Evolutionary conservation across 352 stramenopile genomes (phyloP).

Genomic region (Pythium apleroticum): DNA sequence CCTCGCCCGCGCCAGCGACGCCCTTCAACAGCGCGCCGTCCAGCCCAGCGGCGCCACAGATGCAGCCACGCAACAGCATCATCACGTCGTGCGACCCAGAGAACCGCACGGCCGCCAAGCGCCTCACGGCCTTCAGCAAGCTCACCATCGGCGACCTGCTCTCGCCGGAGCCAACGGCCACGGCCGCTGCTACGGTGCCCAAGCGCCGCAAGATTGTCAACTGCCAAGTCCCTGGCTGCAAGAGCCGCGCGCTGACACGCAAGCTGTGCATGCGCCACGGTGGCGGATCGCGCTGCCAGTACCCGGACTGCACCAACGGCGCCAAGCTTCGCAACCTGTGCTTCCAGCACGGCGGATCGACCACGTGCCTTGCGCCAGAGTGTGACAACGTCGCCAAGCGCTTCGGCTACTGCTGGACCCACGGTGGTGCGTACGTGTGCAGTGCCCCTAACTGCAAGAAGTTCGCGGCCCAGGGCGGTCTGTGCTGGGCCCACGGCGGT

Average conservation of each 20-base stretch:
- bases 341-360: constrained; percentile 29
- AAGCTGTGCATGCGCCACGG: constrained; percentile 24
- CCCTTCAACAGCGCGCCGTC: not conserved
- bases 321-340: constrained; percentile 29
- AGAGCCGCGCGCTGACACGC: constrained; percentile 22
- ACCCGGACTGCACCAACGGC: constrained; percentile 25
- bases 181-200: constrained; percentile 10
- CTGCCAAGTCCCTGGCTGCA: constrained; percentile 22
- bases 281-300: constrained; percentile 18
- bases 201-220: constrained; percentile 28
- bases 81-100: constrained; percentile 27
- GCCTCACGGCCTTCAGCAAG: constrained; percentile 22
- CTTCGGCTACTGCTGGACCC: constrained; percentile 32
- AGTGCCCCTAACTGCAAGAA: constrained; percentile 26
- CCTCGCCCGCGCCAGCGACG: not conserved
- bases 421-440: constrained; percentile 29
- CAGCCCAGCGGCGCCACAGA: constrained; percentile 17
- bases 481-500: constrained; percentile 32
- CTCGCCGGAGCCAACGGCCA: constrained; percentile 16
- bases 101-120: constrained; percentile 25
- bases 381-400: constrained; percentile 27
- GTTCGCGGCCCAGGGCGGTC: constrained; percentile 29
- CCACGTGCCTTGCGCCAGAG: constrained; percentile 18
- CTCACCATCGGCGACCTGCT: constrained; percentile 27
- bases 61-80: constrained; percentile 12